Conservation (phyloP, 441 rosid genomes). For the Pelargonium cotyledonis region DNA sequence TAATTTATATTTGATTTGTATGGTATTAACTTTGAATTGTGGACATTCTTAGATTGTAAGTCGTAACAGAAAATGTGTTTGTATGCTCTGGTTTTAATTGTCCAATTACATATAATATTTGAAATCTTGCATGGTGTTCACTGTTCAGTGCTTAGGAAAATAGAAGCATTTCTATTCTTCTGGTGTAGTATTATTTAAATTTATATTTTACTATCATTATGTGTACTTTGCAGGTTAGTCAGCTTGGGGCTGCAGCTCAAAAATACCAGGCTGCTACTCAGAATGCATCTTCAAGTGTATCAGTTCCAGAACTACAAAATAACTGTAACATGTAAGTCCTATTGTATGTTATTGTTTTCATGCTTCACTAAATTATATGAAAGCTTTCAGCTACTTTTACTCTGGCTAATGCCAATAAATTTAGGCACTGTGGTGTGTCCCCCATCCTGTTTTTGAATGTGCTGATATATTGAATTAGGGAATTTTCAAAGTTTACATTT, state of each 20-base stretch:
- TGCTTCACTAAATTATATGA: constrained; percentile 1
- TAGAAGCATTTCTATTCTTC: neutral
- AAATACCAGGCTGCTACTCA: constrained; percentile 87
- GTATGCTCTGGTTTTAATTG: neutral
- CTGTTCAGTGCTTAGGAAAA: neutral
- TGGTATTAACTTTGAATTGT: neutral
- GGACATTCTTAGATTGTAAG: neutral
- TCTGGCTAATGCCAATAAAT: neutral
- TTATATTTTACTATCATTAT: constrained; percentile 10
- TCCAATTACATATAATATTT: neutral
- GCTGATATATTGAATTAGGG: neutral
- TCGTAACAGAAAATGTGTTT: neutral
- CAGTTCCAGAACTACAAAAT: constrained; percentile 79
- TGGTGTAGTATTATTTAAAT: neutral
- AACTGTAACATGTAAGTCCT: constrained; percentile 77
- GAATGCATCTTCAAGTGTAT: constrained; percentile 69
- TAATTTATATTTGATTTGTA: neutral
- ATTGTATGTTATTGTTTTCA: neutral
- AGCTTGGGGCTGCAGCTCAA: constrained; percentile 88
- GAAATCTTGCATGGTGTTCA: neutral
- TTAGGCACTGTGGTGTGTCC: neutral
- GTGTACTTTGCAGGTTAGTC: constrained; percentile 62
- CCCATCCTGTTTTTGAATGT: neutral
- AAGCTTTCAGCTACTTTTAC: neutral
- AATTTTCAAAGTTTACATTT: neutral